phyloP scores from a whole-genome alignment of 2,329 filamentous ascomycete species.

The Botryotinia calthae region DNA sequence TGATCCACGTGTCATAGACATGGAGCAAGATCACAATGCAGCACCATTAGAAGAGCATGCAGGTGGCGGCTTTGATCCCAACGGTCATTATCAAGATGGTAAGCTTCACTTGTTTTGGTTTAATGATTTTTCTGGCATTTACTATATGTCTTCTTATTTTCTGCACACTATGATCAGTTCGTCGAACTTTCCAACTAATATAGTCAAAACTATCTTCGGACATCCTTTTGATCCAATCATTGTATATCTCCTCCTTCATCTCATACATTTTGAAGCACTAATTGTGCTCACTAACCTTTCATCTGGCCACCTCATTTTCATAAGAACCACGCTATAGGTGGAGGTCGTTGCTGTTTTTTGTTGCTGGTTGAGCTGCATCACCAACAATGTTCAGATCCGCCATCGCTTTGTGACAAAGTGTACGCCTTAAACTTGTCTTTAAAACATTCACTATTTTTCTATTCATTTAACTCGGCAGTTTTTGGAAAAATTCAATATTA shows the following conservation, averaged over 20 bases:
- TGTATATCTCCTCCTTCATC: not conserved
- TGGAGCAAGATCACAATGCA: not conserved
- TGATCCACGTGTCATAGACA: not conserved
- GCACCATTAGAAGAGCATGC: not conserved
- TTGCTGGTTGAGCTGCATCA: not conserved
- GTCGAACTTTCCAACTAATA: not conserved
- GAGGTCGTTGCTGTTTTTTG: not conserved
- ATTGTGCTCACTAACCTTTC: not conserved
- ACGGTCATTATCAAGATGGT: conserved; percentile 17
- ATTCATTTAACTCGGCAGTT: not conserved
- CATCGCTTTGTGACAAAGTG: not conserved
- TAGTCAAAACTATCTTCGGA: not conserved
- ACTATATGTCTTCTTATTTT: not conserved
- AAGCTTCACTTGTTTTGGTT: not conserved
- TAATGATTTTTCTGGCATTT: not conserved
- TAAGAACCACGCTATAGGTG: not conserved
- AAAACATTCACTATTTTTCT: not conserved
- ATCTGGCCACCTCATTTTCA: not conserved
- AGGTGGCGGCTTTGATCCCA: conserved; percentile 1
- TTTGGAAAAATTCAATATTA: not conserved
- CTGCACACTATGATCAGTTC: not conserved
- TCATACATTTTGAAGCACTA: not conserved
- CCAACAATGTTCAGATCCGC: not conserved
- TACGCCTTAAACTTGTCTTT: not conserved
- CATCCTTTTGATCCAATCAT: not conserved